Evolutionary conservation across 768 basidiomycete genomes (phyloP), one percentile per base, ranked within the genome.

Genomic region (Trametes villosa): DNA sequence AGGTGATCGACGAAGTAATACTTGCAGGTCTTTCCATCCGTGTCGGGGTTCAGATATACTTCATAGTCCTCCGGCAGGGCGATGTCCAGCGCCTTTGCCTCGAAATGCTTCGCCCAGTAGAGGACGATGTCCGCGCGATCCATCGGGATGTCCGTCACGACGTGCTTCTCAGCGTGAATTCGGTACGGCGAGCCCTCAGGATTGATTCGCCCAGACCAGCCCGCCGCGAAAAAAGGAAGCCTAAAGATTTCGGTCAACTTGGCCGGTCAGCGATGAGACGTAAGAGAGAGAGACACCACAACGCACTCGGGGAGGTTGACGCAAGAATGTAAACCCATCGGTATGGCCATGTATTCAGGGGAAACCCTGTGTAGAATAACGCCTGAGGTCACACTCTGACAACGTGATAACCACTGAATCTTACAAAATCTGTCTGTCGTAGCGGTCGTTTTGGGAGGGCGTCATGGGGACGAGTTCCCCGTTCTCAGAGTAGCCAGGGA

Each of bases 1-100:
- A 53, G 31, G 36, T 71, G 67, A 30, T 71, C 65, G 40, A 69
- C 62, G 17, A 65, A 38, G 54, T 71, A 70, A 44, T 70, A 70
- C 30, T 45, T 55, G 58, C 67, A 68, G 3, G 26, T 45, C 18
- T 60, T 53, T 9, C 48, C 42, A 9, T 31, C 47, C 15, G 27
- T 33, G 30, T 66, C 51, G 15, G 36, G 24, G 15, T 57, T 56
- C 33, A 67, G 42, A 33, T 62, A 67, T 8, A 62, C 18, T 34
- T 67, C 66, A 41, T 48, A 56, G 20, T 59, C 49, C 15, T 57
- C 26, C 5, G 64, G 63, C 0, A 66, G 20, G 26, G 42, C 33
- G 13, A 40, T 22, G 3, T 41, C 52, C 27, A 47, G 38, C 4
- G 36, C 46, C 18, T 41, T 20, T 3, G 26, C 34, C 6, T 13